Percentiles rank a stretch among this genome's conserved stretches.
These are phyloP conservation scores for Botryotinia convoluta DNA, from an alignment of 2,329 filamentous ascomycete genomes.

Conservation along the genomic window DNA sequence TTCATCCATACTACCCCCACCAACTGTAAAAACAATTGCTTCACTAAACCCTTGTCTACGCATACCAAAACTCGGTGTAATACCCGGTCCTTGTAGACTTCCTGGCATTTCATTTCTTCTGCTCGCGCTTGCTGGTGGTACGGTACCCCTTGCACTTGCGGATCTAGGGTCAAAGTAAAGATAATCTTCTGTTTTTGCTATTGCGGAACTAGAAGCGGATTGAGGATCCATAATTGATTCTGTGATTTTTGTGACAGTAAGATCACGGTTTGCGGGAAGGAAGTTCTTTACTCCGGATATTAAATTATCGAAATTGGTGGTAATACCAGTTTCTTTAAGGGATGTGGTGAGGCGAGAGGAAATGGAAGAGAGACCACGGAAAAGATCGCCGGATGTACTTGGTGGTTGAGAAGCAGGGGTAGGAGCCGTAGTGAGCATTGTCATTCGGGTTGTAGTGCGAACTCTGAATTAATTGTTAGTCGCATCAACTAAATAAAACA, in stretches of 20 bases:
- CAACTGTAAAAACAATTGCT: slow-evolving; percentile 90
- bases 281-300: slow-evolving; percentile 98
- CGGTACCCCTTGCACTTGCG: slow-evolving; percentile 86
- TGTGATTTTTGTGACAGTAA: slow-evolving; percentile 96
- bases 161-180: slow-evolving; percentile 96
- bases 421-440: slow-evolving; percentile 87
- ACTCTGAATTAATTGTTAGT: slow-evolving; percentile 52
- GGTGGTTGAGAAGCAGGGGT: slow-evolving; percentile 55
- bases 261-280: slow-evolving; percentile 89
- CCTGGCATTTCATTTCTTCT: slow-evolving; percentile 47
- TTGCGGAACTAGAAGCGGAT: slow-evolving; percentile 83
- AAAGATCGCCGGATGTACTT: slow-evolving; percentile 65
- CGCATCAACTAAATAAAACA: background rate
- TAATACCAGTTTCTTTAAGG: slow-evolving; percentile 83
- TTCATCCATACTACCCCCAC: slow-evolving; percentile 97
- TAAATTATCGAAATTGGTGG: slow-evolving; percentile 86
- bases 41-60: slow-evolving; percentile 85
- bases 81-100: slow-evolving; percentile 55
- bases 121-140: slow-evolving; percentile 72
- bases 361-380: slow-evolving; percentile 89
- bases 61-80: slow-evolving; percentile 84
- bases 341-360: slow-evolving; percentile 90
- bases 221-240: slow-evolving; percentile 97
- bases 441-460: slow-evolving; percentile 94
- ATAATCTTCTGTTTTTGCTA: slow-evolving; percentile 94